Evolutionary conservation across 2,329 filamentous ascomycete genomes (phyloP).

Genomic region (Cytospora chrysosperma): DNA sequence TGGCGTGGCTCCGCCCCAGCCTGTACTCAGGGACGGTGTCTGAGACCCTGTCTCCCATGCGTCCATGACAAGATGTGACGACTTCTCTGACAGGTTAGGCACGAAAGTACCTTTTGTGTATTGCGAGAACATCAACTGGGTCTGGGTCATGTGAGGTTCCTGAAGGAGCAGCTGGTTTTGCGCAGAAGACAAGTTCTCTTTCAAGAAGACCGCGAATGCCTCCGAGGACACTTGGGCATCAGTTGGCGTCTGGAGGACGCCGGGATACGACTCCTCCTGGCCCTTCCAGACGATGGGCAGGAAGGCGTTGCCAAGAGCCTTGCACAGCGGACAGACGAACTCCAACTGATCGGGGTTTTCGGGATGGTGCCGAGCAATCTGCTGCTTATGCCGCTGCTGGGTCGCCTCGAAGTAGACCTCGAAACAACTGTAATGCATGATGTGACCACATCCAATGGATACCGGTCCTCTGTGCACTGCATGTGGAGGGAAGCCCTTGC

Average conservation of each 20-base stretch:
- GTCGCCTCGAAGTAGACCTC: slow-evolving; percentile 87
- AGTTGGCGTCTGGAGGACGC: slow-evolving; percentile 59
- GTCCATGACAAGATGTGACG: slow-evolving; percentile 37
- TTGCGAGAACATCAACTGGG: slow-evolving; percentile 37
- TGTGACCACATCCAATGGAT: slow-evolving; percentile 89
- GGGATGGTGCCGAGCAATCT: slow-evolving; percentile 92
- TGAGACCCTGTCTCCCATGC: slow-evolving; percentile 43
- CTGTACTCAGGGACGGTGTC: slow-evolving; percentile 38
- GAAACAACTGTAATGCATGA: slow-evolving; percentile 98
- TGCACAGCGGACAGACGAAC: slow-evolving; percentile 95
- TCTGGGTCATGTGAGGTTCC: neutral
- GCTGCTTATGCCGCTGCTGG: slow-evolving; percentile 77
- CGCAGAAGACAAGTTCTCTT: slow-evolving; percentile 19
- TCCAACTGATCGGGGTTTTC: slow-evolving; percentile 78
- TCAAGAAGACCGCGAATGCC: slow-evolving; percentile 65
- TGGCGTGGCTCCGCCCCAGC: slow-evolving; percentile 39
- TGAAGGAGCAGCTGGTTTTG: neutral
- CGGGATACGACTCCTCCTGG: slow-evolving; percentile 79
- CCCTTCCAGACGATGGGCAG: slow-evolving; percentile 94
- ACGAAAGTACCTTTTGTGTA: slow-evolving; percentile 42
- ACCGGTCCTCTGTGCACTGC: slow-evolving; percentile 72
- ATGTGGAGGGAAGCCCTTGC: slow-evolving; percentile 79
- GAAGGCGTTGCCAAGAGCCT: slow-evolving; percentile 93
- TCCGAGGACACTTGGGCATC: slow-evolving; percentile 30
- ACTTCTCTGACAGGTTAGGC: slow-evolving; percentile 40